These are phyloP conservation scores for Oryza brachyantha DNA, from an alignment of 176 grass and related monocot species.

Conservation along the genomic window DNA sequence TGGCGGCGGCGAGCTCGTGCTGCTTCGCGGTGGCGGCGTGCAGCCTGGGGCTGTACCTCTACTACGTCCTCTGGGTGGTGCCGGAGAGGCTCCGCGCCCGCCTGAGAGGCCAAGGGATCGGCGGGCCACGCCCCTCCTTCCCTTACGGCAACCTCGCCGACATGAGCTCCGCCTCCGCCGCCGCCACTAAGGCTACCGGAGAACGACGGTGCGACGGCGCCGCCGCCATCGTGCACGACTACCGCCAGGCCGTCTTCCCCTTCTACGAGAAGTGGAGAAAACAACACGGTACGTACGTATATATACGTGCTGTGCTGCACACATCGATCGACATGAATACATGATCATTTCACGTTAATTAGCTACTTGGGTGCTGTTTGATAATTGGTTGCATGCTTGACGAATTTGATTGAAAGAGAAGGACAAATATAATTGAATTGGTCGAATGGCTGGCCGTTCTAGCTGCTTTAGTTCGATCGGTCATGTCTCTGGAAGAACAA, in stretches of 20 bases:
- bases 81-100: slow-evolving; percentile 50
- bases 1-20: slow-evolving; percentile 30
- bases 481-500: neutral
- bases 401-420: neutral
- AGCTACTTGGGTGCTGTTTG: neutral
- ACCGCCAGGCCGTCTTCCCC: slow-evolving; percentile 62
- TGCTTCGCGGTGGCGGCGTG: slow-evolving; percentile 14
- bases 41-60: slow-evolving; percentile 54
- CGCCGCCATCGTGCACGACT: slow-evolving; percentile 61
- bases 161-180: slow-evolving; percentile 33
- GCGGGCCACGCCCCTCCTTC: slow-evolving; percentile 57
- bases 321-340: neutral
- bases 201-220: neutral
- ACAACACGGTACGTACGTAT: slow-evolving; percentile 53
- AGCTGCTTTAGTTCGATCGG: no score
- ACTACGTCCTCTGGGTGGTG: slow-evolving; percentile 48
- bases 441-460: neutral
- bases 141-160: slow-evolving; percentile 69
- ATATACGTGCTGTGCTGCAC: no score
- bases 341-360: no score
- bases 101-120: slow-evolving; percentile 58
- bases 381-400: neutral
- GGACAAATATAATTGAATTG: neutral
- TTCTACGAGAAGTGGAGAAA: slow-evolving; percentile 80
- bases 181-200: neutral